Percentiles rank a stretch among this genome's conserved stretches.
Conservation (phyloP, 495 filamentous ascomycete genomes). For the Penicillium desertorum region DNA sequence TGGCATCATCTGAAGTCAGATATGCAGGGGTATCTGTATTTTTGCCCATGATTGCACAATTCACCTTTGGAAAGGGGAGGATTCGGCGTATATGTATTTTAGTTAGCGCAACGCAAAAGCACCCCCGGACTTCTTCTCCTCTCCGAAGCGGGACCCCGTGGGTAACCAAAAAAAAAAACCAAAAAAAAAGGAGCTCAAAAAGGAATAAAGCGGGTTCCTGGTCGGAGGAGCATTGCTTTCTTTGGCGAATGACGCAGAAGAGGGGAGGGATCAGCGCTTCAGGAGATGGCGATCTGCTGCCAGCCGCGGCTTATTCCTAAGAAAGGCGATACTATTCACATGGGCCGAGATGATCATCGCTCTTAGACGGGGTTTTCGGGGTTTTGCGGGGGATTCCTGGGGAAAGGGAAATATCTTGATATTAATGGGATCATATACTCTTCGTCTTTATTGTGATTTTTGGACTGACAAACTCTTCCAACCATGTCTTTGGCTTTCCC, state of each 20-base stretch:
- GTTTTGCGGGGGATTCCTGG: constrained; percentile 12
- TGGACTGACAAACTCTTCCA: too few relatives aligned
- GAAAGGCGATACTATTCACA: constrained; percentile 6
- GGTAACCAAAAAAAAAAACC: not conserved
- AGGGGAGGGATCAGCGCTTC: constrained; percentile 18
- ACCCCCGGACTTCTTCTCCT: constrained; percentile 13
- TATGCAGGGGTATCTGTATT: constrained; percentile 28
- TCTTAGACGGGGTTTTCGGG: not conserved
- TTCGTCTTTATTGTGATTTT: too few relatives aligned
- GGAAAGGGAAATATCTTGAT: not conserved
- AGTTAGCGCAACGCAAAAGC: not conserved
- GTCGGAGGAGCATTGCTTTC: constrained; percentile 27
- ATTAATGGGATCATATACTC: constrained; percentile 1
- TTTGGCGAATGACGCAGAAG: constrained; percentile 9
- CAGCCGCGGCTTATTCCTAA: constrained; percentile 26
- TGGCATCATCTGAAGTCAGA: constrained; percentile 33
- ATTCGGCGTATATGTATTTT: constrained; percentile 5
- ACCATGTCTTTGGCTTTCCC: constrained; percentile 13
- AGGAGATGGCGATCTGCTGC: constrained; percentile 30
- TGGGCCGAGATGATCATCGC: constrained; percentile 14
- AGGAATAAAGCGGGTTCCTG: constrained; percentile 11
- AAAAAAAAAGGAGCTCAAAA: not conserved
- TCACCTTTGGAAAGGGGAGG: not conserved
- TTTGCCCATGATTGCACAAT: constrained; percentile 25
- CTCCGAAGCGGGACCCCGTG: constrained; percentile 4